Conservation (phyloP, 768 basidiomycete species). For the Boletus edulis region DNA sequence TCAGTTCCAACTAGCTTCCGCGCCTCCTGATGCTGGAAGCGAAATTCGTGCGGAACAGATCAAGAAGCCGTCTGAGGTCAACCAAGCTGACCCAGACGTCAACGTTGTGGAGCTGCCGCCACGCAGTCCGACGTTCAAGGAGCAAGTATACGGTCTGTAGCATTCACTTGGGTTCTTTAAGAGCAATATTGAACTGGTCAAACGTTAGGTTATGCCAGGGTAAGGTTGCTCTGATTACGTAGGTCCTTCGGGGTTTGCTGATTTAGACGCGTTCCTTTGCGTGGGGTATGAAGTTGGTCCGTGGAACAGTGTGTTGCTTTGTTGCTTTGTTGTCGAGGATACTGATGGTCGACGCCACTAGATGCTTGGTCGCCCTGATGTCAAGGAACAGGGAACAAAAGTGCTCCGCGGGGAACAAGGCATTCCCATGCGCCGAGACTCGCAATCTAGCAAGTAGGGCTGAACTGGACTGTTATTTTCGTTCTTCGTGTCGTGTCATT, state of each 20-base stretch:
- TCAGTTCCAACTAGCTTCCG: constrained; percentile 28
- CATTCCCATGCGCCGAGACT: constrained; percentile 29
- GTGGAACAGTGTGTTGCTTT: constrained; percentile 26
- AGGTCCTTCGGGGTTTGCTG: background rate
- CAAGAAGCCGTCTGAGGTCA: constrained; percentile 25
- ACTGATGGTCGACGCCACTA: constrained; percentile 3
- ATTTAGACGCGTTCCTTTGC: background rate
- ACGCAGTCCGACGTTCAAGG: constrained; percentile 50
- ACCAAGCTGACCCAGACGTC: constrained; percentile 23
- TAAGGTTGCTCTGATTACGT: constrained; percentile 7
- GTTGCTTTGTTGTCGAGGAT: constrained; percentile 2
- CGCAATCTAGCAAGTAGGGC: constrained; percentile 20
- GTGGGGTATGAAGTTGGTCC: constrained; percentile 21
- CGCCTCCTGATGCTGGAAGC: constrained; percentile 35
- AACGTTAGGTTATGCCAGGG: constrained; percentile 31
- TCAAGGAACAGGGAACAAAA: constrained; percentile 53
- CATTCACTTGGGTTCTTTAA: background rate
- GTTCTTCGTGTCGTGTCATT: background rate
- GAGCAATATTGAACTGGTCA: background rate
- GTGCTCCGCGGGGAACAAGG: constrained; percentile 51
- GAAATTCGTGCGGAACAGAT: constrained; percentile 31
- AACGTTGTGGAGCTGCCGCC: constrained; percentile 25
- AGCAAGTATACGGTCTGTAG: constrained; percentile 50
- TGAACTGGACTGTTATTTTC: no score
- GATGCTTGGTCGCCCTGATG: constrained; percentile 33